These are phyloP conservation scores for Scedosporium boydii DNA, from an alignment of 2,329 filamentous ascomycete genomes.

Conservation along the genomic window DNA sequence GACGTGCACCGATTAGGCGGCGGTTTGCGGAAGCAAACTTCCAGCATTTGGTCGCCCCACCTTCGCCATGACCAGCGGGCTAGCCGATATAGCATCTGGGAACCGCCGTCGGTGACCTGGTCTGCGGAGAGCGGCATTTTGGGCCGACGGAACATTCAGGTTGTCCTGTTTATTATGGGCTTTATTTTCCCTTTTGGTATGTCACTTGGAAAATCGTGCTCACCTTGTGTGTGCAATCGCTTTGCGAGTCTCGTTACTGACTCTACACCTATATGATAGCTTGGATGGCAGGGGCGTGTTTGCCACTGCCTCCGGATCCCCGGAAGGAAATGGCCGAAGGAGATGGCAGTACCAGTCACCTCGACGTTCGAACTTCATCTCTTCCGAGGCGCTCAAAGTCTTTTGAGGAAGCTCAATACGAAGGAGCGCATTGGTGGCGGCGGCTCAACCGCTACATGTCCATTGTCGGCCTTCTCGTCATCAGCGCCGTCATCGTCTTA, in stretches of 20 bases:
- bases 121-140: conserved; percentile 49
- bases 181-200: conserved; percentile 68
- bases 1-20: conserved; percentile 17
- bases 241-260: background rate
- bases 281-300: conserved; percentile 70
- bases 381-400: conserved; percentile 22
- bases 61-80: conserved; percentile 54
- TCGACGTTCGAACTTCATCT: conserved; percentile 24
- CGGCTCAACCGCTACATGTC: conserved; percentile 50
- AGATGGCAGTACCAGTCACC: conserved; percentile 26
- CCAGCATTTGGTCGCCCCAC: conserved; percentile 66
- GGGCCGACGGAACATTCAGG: conserved; percentile 62
- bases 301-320: conserved; percentile 58
- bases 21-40: conserved; percentile 36
- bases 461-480: conserved; percentile 42
- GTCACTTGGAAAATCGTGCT: conserved; percentile 15
- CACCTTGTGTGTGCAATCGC: no score
- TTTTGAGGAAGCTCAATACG: conserved; percentile 35
- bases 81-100: conserved; percentile 55
- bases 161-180: conserved; percentile 64
- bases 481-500: conserved; percentile 41
- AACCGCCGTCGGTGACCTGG: conserved; percentile 61
- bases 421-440: conserved; percentile 50
- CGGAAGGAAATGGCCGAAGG: conserved; percentile 13
- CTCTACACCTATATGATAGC: conserved; percentile 30